These are phyloP conservation scores for Aspergillus avenaceus DNA, from an alignment of 495 filamentous ascomycete species.

Conservation along the genomic window DNA sequence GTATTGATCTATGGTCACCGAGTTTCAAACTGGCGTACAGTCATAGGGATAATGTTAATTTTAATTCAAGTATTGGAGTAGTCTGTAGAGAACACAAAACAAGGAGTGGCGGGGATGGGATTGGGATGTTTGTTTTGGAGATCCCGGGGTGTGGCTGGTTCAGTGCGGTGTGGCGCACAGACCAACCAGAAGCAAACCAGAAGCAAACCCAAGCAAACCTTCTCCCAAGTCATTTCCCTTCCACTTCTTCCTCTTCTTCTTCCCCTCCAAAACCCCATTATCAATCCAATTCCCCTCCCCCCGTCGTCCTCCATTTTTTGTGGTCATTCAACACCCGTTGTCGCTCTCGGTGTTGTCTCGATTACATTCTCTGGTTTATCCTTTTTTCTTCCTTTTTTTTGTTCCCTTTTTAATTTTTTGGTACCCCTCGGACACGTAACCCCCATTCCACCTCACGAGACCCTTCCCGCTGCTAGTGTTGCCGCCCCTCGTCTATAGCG, in stretches of 20 bases:
- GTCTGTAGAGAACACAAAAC: no score
- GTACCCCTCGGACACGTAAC: neutral
- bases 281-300: constrained; percentile 26
- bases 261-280: constrained; percentile 6
- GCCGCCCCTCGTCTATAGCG: constrained; percentile 27
- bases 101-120: neutral
- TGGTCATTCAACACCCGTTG: constrained; percentile 4
- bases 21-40: no score
- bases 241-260: constrained; percentile 14
- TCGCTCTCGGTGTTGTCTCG: constrained; percentile 5
- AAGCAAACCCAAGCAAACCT: constrained; percentile 8
- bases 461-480: constrained; percentile 30
- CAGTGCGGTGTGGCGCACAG: constrained; percentile 20
- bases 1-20: neutral
- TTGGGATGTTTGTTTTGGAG: neutral
- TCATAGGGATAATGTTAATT: no score
- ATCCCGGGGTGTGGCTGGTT: neutral
- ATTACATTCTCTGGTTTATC: constrained; percentile 7
- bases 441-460: constrained; percentile 32
- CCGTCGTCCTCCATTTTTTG: constrained; percentile 16
- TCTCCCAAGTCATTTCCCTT: constrained; percentile 15
- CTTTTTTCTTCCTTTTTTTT: constrained; percentile 4
- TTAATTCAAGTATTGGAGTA: no score
- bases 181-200: constrained; percentile 1
- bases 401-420: neutral